A percentile compares a stretch with the other conserved stretches of the same genome.
These are phyloP conservation scores for Steccherinum ochraceum DNA, from an alignment of 768 basidiomycete genomes.

Conservation along the genomic window DNA sequence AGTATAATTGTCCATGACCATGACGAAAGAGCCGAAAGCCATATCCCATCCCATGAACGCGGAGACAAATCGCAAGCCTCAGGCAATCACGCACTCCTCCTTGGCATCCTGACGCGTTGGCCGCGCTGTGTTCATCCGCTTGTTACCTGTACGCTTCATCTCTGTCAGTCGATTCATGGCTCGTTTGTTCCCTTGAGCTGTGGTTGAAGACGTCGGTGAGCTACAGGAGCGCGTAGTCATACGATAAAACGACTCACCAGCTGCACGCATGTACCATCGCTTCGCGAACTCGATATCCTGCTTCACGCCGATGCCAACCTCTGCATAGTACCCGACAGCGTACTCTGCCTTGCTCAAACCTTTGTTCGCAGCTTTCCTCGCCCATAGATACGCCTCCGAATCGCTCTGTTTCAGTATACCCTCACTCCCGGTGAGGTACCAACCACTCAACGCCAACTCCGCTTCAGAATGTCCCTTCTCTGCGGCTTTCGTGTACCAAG, in stretches of 20 bases:
- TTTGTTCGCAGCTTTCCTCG: slow-evolving; percentile 91
- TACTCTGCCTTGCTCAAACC: slow-evolving; percentile 97
- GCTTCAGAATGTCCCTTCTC: slow-evolving; percentile 95
- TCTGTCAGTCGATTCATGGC: slow-evolving; percentile 96
- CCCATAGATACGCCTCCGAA: slow-evolving; percentile 98
- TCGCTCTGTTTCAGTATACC: slow-evolving; percentile 97
- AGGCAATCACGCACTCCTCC: slow-evolving; percentile 87
- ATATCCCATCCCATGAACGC: too few relatives aligned
- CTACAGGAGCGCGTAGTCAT: too few relatives aligned
- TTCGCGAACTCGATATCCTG: slow-evolving; percentile 94
- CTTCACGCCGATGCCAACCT: slow-evolving; percentile 96
- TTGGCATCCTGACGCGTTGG: slow-evolving; percentile 92
- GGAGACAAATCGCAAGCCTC: slow-evolving; percentile 5
- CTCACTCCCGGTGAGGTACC: slow-evolving; percentile 96
- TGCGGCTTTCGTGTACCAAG: slow-evolving; percentile 98
- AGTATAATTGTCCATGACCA: too few relatives aligned
- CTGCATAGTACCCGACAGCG: slow-evolving; percentile 97
- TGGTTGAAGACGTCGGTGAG: not conserved
- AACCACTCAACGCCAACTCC: slow-evolving; percentile 93
- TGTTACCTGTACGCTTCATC: slow-evolving; percentile 85
- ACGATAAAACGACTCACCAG: slow-evolving; percentile 51
- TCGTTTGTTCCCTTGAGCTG: slow-evolving; percentile 97
- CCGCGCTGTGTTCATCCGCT: slow-evolving; percentile 67
- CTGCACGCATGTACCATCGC: slow-evolving; percentile 98
- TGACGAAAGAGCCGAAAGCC: too few relatives aligned